Evolutionary conservation across 2,329 filamentous ascomycete species (phyloP), one percentile per base, ranked within the genome.

Genomic region (Aspergillus sp.): DNA sequence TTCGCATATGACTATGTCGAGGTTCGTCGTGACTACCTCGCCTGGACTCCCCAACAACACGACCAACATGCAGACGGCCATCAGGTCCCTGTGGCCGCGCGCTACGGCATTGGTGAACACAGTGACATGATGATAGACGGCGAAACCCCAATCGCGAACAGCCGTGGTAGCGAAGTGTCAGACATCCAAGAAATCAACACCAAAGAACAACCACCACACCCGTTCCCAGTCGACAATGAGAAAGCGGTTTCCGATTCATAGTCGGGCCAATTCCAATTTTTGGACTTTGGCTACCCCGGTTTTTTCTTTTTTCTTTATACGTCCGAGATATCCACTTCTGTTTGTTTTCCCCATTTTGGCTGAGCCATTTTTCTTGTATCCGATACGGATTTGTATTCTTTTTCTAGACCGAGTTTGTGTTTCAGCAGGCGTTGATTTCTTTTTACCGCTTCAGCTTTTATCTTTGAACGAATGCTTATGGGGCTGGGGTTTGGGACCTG

Each of bases 31-130:
- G 79, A 81, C 61, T 81, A 81, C 67, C 74, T 81, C 9, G 79
- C 79, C 44, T 81, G 79, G 79, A 80, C 77, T 2, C 79, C 79
- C 0, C 73, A 79, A 64, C 75, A 74, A 54, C 69, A 74, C 22
- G 70, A 77, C 33, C 75, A 76, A 60, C 68, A 67, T 19, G 74
- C 77, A 49, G 74, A 79, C 34, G 82, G 83, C 62, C 78, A 82
- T 68, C 70, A 80, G 24, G 79, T 87, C 53, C 82, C 84, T 3
- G 81, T 82, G 56, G 80, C 80, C 44, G 80, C 86, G 30, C 81
- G 85, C 56, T 84, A 87, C 69, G 85, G 83, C 33, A 85, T 84
- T 59, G 73, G 76, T 15, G 80, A 84, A 63, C 85, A 87, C 74
- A 82, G 80, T 64, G 82, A 86, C 66, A 86, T 75, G 73, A 70